Evolutionary conservation across 768 basidiomycete species (phyloP).

Genomic region (Lentinula raphanica): DNA sequence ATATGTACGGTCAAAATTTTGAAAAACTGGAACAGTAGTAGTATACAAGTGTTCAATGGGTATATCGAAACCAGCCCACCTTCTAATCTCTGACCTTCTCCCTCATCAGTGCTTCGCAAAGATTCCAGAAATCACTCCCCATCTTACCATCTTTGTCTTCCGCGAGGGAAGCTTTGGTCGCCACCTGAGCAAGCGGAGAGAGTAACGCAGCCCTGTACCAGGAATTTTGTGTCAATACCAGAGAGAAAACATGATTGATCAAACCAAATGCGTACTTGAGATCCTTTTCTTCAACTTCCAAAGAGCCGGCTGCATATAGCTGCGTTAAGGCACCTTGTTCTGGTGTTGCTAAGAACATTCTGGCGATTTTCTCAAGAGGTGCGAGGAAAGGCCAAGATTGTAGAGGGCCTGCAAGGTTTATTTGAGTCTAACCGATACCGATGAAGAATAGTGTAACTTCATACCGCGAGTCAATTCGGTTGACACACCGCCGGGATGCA

Average conservation of each 20-base stretch:
- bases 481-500: no score
- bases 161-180: not conserved
- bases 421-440: no score
- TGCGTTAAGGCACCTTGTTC: conserved; percentile 15
- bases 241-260: not conserved
- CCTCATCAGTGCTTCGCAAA: conserved; percentile 1
- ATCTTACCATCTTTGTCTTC: conserved; percentile 4
- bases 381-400: not conserved
- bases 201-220: conserved; percentile 1
- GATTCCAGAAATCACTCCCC: not conserved
- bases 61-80: no score
- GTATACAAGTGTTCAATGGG: no score
- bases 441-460: no score
- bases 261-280: not conserved
- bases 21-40: no score
- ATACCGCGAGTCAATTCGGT: no score
- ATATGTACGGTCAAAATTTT: no score
- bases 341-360: not conserved
- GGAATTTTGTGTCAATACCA: not conserved
- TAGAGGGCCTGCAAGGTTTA: no score
- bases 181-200: not conserved
- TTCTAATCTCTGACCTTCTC: no score
- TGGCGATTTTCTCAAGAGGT: not conserved
- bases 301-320: conserved; percentile 17
- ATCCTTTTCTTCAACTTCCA: conserved; percentile 11